These are phyloP conservation scores for Stereum hirsutum DNA, from an alignment of 1,284 basidiomycete genomes.

Conservation along the genomic window DNA sequence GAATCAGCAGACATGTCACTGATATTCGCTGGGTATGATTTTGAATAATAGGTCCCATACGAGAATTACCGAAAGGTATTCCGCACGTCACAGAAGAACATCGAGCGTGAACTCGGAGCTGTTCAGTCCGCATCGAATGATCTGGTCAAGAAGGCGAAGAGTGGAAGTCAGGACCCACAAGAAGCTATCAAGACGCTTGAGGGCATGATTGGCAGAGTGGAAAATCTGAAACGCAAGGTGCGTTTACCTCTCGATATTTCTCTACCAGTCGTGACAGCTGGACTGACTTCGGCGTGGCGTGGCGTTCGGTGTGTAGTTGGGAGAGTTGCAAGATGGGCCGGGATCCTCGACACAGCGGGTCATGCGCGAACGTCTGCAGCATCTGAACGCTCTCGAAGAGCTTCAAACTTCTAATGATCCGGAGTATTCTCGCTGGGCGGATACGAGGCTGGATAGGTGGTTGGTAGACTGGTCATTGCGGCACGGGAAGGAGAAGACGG, in stretches of 20 bases:
- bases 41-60: slow-evolving; percentile 58
- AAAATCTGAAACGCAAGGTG: slow-evolving; percentile 78
- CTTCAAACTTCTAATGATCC: slow-evolving; percentile 40
- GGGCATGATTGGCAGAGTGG: slow-evolving; percentile 64
- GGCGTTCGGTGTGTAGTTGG: slow-evolving; percentile 36
- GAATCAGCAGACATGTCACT: slow-evolving; percentile 15
- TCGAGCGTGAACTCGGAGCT: slow-evolving; percentile 68
- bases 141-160: slow-evolving; percentile 34
- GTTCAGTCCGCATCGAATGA: slow-evolving; percentile 50
- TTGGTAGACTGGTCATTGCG: slow-evolving; percentile 88
- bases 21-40: too few relatives aligned
- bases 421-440: slow-evolving; percentile 69
- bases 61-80: slow-evolving; percentile 83
- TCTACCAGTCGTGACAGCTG: not conserved
- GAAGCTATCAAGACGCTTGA: slow-evolving; percentile 62
- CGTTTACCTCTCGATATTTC: slow-evolving; percentile 7
- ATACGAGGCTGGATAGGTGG: slow-evolving; percentile 80
- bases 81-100: slow-evolving; percentile 67
- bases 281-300: not conserved
- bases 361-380: slow-evolving; percentile 63
- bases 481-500: slow-evolving; percentile 61
- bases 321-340: slow-evolving; percentile 56
- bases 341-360: slow-evolving; percentile 63
- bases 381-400: slow-evolving; percentile 54
- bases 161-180: slow-evolving; percentile 29